These are phyloP conservation scores for Lepidium campestre DNA, from an alignment of 441 rosid species.

Conservation along the genomic window DNA sequence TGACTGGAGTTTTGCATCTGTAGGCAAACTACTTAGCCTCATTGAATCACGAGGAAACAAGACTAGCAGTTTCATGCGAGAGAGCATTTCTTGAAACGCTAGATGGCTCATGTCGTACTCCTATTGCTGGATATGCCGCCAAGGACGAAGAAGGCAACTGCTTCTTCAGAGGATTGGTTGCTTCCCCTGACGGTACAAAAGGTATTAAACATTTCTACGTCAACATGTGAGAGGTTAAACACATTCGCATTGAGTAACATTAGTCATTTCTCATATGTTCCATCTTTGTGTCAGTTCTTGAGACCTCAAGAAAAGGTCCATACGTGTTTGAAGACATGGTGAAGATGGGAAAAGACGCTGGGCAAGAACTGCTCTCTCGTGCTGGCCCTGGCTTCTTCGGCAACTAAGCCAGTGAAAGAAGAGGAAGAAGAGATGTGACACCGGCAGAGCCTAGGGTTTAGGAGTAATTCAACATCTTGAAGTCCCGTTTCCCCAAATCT, in stretches of 20 bases:
- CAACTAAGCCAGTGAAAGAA: constrained; percentile 6
- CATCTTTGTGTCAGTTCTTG: constrained; percentile 57
- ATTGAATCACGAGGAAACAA: constrained; percentile 88
- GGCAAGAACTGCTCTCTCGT: constrained; percentile 71
- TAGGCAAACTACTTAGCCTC: constrained; percentile 79
- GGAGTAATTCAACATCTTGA: constrained; percentile 12
- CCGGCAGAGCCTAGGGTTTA: constrained; percentile 20
- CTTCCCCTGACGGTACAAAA: constrained; percentile 84
- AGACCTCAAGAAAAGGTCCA: constrained; percentile 79
- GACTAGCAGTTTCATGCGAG: constrained; percentile 83
- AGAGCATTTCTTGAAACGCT: constrained; percentile 78
- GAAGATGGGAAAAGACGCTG: constrained; percentile 84
- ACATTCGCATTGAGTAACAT: constrained; percentile 1
- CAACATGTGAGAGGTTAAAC: not conserved
- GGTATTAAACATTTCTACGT: constrained; percentile 37
- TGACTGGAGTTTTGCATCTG: not conserved
- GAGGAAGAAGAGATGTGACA: constrained; percentile 5
- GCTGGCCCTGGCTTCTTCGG: constrained; percentile 83
- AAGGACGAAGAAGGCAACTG: constrained; percentile 71
- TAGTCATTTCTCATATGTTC: constrained; percentile 9
- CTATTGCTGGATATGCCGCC: constrained; percentile 90
- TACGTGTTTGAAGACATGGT: constrained; percentile 74
- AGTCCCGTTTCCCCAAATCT: not conserved
- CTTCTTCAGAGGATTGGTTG: constrained; percentile 82
- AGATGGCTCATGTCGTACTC: constrained; percentile 94